These are phyloP conservation scores for Neurospora sp. DNA, from an alignment of 495 filamentous ascomycete species.

Conservation along the genomic window DNA sequence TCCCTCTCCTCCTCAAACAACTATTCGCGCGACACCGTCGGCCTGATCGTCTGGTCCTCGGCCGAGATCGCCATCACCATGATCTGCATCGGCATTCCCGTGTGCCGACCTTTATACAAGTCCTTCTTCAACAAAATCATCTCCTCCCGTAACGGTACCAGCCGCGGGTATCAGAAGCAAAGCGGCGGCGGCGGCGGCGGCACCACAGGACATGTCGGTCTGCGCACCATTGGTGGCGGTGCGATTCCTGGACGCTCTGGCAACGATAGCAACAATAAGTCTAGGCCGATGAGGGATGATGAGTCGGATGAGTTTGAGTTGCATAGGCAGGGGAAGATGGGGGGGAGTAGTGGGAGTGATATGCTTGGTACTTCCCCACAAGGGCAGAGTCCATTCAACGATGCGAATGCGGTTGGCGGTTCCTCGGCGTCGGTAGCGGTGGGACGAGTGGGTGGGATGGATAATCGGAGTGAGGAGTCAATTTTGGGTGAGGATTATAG, in stretches of 20 bases:
- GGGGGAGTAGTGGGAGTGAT: neutral
- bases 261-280: neutral
- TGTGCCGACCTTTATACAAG: conserved; percentile 12
- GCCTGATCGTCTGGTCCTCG: conserved; percentile 13
- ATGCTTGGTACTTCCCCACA: neutral
- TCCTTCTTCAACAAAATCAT: neutral
- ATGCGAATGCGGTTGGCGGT: neutral
- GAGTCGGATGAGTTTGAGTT: neutral
- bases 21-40: conserved; percentile 8
- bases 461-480: neutral
- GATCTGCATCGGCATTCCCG: conserved; percentile 15
- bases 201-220: neutral
- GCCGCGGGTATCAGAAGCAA: conserved; percentile 5
- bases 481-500: neutral
- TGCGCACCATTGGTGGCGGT: conserved; percentile 6
- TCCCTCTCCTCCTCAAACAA: conserved; percentile 12
- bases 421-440: neutral
- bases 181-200: neutral
- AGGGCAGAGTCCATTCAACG: neutral
- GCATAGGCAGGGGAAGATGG: neutral
- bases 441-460: neutral
- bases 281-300: neutral
- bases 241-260: neutral
- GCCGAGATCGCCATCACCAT: conserved; percentile 16
- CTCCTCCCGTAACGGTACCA: neutral